Base-by-base conservation (phyloP, 306 rosid species). In the Sechiopsis laciniata region DNA sequence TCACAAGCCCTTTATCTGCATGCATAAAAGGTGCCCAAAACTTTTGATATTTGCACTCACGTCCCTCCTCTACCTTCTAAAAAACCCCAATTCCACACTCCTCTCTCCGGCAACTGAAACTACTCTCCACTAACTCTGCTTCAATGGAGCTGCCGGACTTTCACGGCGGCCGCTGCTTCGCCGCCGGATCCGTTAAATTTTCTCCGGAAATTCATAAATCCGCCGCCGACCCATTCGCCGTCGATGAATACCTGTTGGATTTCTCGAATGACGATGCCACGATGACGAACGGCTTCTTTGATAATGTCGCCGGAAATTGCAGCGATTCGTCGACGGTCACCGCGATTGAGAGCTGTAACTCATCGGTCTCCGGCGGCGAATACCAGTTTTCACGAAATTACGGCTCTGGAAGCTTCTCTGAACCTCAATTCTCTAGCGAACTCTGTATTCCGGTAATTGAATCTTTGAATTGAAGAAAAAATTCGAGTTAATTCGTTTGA, bases 181-280 rank as follows among this genome's bases (percentile, higher is more conserved):
- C 80, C 16, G 71, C 85, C 68, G 90, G 84, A 55, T 82, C 80
- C 0, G 77, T 68, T 29, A 83, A 79, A n/a, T 82, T 81, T 53
- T 80, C 90, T 6, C 74, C 79, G 50, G 95, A 82, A 24, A 90
- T 83, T 7, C 86, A 80, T 73, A 89, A 85, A 22, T 52, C 85
- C 2, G 76, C 85, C 21, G 81, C 85, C 26, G 99, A 89, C 20
- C 79, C 89, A 2, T 94, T 94, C 68, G 81, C 90, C 78, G 66
- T 94, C 11, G 97, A 94, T 74, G 99, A 94, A 51, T 69, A 69
- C 79, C 87, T 94, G 35, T 87, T 91, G 4, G 91, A 94, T 75
- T 87, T 94, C 78, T 86, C 94, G 9, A 83, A 84, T 72, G 94
- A 85, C 10, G 90, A 86, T 53, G 84, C 77, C 10, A 84, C 83